Conservation (phyloP, 345 rosid genomes). For the Salix viminalis region DNA sequence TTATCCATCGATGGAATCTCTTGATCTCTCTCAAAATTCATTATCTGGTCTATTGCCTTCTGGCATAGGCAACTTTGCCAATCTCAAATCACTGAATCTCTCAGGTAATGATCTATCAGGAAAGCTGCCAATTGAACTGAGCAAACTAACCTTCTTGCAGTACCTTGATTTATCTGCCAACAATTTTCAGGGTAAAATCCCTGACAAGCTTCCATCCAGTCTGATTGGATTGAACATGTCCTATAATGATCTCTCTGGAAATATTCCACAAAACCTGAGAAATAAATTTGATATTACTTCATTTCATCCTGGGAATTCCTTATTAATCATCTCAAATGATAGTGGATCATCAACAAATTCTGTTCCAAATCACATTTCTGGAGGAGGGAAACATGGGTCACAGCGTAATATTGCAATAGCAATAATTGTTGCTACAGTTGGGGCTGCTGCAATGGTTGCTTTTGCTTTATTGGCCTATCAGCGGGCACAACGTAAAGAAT, state of each 20-base stretch:
- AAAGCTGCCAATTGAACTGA: slow-evolving; percentile 64
- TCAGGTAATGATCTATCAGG: slow-evolving; percentile 67
- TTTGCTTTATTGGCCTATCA: slow-evolving; percentile 70
- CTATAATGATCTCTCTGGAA: slow-evolving; percentile 66
- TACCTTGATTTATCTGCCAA: slow-evolving; percentile 82
- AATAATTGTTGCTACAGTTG: slow-evolving; percentile 68
- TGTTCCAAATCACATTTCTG: slow-evolving; percentile 3
- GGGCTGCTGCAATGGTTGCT: slow-evolving; percentile 55
- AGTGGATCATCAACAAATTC: slow-evolving; percentile 20
- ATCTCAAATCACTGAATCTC: slow-evolving; percentile 55
- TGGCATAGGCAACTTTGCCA: slow-evolving; percentile 55
- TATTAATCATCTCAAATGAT: slow-evolving; percentile 31
- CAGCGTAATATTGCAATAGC: slow-evolving; percentile 51
- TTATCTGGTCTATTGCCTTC: slow-evolving; percentile 59
- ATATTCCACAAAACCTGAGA: slow-evolving; percentile 52
- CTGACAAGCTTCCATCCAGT: slow-evolving; percentile 52
- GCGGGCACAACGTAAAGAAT: slow-evolving; percentile 55
- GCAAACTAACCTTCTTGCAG: slow-evolving; percentile 60
- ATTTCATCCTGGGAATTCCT: slow-evolving; percentile 70
- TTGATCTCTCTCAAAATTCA: slow-evolving; percentile 83
- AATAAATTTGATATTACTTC: slow-evolving; percentile 45
- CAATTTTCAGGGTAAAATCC: slow-evolving; percentile 61
- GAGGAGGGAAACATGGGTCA: slow-evolving; percentile 29
- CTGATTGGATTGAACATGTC: slow-evolving; percentile 73
- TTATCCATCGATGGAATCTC: slow-evolving; percentile 58